A percentile compares a stretch with the other conserved stretches of the same genome.
phyloP scores from a whole-genome alignment of 306 rosid species.

The Lablab purpureus region DNA sequence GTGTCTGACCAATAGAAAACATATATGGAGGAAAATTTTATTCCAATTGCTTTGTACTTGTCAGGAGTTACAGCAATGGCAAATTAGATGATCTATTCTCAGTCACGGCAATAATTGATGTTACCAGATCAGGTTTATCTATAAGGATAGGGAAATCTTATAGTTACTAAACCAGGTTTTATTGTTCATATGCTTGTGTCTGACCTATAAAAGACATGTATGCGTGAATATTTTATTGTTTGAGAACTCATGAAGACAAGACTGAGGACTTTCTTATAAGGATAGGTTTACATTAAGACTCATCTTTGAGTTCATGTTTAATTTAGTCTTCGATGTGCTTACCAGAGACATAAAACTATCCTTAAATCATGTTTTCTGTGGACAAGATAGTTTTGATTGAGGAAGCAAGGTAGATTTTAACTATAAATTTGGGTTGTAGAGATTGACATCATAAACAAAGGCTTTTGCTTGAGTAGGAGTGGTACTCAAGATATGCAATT shows the following conservation, averaged over 20 bases:
- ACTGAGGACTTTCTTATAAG: background rate
- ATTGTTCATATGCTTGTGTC: background rate
- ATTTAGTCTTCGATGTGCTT: background rate
- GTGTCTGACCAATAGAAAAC: no score
- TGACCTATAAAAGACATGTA: background rate
- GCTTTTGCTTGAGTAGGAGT: background rate
- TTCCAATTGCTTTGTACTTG: conserved; percentile 17
- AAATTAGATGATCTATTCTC: conserved; percentile 8
- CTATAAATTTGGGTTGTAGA: background rate
- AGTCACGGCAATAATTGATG: background rate
- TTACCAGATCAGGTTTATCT: conserved; percentile 1
- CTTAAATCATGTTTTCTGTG: background rate
- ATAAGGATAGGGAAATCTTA: background rate
- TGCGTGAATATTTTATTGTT: background rate
- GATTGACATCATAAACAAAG: background rate
- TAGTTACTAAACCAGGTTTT: background rate
- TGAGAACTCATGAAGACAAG: background rate
- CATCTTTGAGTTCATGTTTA: background rate
- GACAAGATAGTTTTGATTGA: background rate
- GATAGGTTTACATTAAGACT: background rate
- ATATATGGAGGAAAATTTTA: background rate
- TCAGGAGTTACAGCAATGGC: background rate
- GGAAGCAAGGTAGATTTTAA: background rate
- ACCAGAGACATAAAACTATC: background rate
- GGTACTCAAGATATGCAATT: background rate